Conservation (phyloP, 768 basidiomycete genomes). For the Leucocoprinus leucothites region DNA sequence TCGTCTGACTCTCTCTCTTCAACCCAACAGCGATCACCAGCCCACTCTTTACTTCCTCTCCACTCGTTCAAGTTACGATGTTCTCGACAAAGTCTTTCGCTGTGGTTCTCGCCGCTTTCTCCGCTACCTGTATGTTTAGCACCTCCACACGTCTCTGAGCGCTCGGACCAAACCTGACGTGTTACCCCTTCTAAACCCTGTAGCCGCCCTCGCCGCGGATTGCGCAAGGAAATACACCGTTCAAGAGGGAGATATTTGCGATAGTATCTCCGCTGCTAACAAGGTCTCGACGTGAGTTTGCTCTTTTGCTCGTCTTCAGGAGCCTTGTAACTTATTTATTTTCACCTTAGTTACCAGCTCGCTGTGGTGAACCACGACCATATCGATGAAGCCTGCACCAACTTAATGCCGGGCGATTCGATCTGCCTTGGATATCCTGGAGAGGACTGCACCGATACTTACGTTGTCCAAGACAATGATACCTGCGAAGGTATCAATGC, state of each 20-base stretch:
- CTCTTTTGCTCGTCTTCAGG: not conserved
- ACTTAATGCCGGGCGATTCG: slow-evolving; percentile 46
- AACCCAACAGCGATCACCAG: slow-evolving; percentile 3
- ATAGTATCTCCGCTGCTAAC: slow-evolving; percentile 58
- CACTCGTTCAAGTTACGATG: slow-evolving; percentile 14
- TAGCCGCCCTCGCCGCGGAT: slow-evolving; percentile 30
- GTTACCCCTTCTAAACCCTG: not conserved
- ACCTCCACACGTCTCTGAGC: not conserved
- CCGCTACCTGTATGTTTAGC: slow-evolving; percentile 38
- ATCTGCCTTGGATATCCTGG: slow-evolving; percentile 62
- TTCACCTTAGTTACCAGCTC: slow-evolving; percentile 62
- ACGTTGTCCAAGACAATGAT: slow-evolving; percentile 56
- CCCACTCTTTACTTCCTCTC: slow-evolving; percentile 11
- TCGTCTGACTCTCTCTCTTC: not conserved
- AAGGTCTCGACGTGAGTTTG: slow-evolving; percentile 58
- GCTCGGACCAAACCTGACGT: not conserved
- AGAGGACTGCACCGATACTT: slow-evolving; percentile 61
- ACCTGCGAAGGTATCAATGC: slow-evolving; percentile 51
- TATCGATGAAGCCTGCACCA: slow-evolving; percentile 54
- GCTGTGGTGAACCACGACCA: slow-evolving; percentile 51
- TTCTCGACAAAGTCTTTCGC: slow-evolving; percentile 23
- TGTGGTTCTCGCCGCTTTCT: slow-evolving; percentile 40
- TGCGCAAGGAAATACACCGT: slow-evolving; percentile 67
- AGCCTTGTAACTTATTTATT: not conserved
- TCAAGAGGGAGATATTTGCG: slow-evolving; percentile 57